Evolutionary conservation across 1,284 basidiomycete genomes (phyloP).

Genomic region (Leccinum angustisporum): DNA sequence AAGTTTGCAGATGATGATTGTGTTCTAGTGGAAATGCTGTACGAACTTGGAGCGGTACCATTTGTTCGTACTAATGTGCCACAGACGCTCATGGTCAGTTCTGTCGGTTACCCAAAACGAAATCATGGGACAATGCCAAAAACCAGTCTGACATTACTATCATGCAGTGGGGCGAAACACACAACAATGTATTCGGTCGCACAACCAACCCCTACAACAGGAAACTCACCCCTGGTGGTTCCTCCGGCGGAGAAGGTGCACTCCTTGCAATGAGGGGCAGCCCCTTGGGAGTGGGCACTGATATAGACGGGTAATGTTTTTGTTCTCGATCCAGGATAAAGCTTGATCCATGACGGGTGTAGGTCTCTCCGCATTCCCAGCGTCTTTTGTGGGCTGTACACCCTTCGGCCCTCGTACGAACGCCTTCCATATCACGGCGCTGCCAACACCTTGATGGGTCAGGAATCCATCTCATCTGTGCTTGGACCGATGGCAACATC

Average conservation of each 20-base stretch:
- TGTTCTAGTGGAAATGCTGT: conserved; percentile 58
- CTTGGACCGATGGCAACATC: conserved; percentile 70
- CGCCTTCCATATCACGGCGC: conserved; percentile 73
- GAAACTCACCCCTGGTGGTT: conserved; percentile 55
- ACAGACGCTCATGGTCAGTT: conserved; percentile 60
- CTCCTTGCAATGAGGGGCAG: conserved; percentile 59
- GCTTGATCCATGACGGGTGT: neutral
- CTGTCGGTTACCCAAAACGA: neutral
- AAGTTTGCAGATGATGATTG: conserved; percentile 52
- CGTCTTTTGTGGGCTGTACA: conserved; percentile 66
- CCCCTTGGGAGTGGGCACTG: conserved; percentile 67
- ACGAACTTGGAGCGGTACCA: conserved; percentile 62
- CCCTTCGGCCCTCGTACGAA: conserved; percentile 69
- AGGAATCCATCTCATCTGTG: conserved; percentile 72
- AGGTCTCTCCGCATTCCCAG: conserved; percentile 74
- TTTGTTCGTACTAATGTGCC: conserved; percentile 76
- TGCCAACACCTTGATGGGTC: conserved; percentile 64
- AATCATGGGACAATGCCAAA: neutral
- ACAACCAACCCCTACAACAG: conserved; percentile 68
- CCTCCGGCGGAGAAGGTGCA: conserved; percentile 68
- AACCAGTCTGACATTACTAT: neutral
- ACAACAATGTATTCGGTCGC: conserved; percentile 67
- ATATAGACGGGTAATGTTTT: conserved; percentile 57
- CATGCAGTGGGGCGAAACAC: conserved; percentile 60
- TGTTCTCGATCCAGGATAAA: neutral